Percentiles rank a stretch among this genome's conserved stretches.
phyloP scores from a whole-genome alignment of 129 eudicot genomes.

The Helianthus annuus region DNA sequence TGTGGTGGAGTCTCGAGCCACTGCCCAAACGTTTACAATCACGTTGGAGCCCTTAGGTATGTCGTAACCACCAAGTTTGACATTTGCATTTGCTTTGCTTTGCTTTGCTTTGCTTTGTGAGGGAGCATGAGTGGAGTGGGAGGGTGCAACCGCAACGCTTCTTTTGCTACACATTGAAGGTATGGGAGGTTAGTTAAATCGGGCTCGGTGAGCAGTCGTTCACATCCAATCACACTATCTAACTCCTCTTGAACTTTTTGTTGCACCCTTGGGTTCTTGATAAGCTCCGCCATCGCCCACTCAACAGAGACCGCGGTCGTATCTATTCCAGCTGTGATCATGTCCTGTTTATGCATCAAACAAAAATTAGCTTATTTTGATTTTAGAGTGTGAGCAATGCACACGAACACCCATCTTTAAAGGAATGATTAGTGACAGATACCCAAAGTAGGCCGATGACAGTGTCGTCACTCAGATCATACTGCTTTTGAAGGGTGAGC shows the following conservation, averaged over 20 bases:
- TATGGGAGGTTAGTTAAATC: constrained; percentile 74
- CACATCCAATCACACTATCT: constrained; percentile 52
- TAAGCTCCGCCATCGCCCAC: constrained; percentile 89
- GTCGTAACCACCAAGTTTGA: constrained; percentile 74
- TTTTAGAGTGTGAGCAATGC: too few species aligned
- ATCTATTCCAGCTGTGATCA: constrained; percentile 88
- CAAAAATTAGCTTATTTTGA: background rate
- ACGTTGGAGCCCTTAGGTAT: constrained; percentile 73
- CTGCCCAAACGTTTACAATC: constrained; percentile 77
- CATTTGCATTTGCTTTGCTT: constrained; percentile 21
- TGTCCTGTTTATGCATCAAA: constrained; percentile 56
- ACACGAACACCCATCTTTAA: background rate
- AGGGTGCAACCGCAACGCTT: constrained; percentile 71
- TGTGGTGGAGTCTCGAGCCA: constrained; percentile 58
- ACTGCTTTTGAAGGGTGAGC: constrained; percentile 60
- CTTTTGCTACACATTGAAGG: constrained; percentile 65
- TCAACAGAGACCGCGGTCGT: constrained; percentile 65
- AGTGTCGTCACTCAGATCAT: constrained; percentile 74
- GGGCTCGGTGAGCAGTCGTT: constrained; percentile 55
- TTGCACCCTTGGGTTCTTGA: constrained; percentile 72
- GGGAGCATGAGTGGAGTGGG: constrained; percentile 87
- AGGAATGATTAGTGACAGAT: background rate
- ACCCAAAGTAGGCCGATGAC: constrained; percentile 81
- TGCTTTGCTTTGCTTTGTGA: constrained; percentile 45
- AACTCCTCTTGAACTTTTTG: constrained; percentile 77